These are phyloP conservation scores for Talaromyces nanjingensis DNA, from an alignment of 495 filamentous ascomycete genomes.

Conservation along the genomic window DNA sequence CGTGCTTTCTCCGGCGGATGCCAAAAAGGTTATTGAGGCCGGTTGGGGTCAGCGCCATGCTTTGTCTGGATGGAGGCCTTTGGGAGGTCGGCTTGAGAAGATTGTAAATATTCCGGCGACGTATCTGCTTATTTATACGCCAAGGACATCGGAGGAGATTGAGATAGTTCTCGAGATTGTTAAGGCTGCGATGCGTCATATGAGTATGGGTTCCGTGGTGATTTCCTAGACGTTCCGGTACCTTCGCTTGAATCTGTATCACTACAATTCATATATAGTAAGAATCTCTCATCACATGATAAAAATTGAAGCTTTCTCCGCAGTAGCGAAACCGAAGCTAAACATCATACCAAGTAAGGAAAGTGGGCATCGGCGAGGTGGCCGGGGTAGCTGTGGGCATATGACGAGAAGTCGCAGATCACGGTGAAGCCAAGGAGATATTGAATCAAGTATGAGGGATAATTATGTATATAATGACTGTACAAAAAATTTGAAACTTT, in stretches of 20 bases:
- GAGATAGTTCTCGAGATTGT: slow-evolving; percentile 63
- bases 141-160: slow-evolving; percentile 61
- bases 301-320: not conserved
- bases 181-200: slow-evolving; percentile 37
- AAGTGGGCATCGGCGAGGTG: not conserved
- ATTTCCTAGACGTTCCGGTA: not conserved
- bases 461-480: not conserved
- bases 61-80: slow-evolving; percentile 55
- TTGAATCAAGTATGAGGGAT: not conserved
- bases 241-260: not conserved
- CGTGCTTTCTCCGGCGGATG: slow-evolving; percentile 71
- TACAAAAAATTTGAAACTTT: not conserved
- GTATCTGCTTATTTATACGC: slow-evolving; percentile 81
- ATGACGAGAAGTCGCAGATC: not conserved
- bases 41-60: slow-evolving; percentile 92
- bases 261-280: not conserved
- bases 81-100: slow-evolving; percentile 22
- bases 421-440: not conserved
- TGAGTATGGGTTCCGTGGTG: not conserved
- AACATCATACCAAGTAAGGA: not conserved
- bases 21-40: slow-evolving; percentile 63
- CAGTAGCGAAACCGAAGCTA: too few relatives aligned
- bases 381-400: not conserved
- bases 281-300: not conserved
- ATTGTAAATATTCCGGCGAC: slow-evolving; percentile 40